Evolutionary conservation across 2,329 filamentous ascomycete genomes (phyloP).

Genomic region (Ophiosphaerella herpotricha): DNA sequence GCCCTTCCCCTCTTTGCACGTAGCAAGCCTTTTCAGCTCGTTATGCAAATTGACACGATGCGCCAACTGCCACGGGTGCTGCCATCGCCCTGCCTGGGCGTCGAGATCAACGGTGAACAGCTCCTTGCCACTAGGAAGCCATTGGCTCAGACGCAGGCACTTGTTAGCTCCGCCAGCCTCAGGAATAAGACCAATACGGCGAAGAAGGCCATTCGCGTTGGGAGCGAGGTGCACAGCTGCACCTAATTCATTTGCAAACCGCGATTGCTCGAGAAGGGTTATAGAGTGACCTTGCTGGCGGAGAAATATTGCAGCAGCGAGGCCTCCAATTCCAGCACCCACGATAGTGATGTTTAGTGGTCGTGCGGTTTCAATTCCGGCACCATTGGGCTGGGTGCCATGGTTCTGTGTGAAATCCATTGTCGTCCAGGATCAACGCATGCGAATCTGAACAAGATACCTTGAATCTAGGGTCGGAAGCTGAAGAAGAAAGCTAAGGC

Average conservation of each 20-base stretch:
- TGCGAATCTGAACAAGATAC: neutral
- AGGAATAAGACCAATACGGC: slow-evolving; percentile 50
- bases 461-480: too few species aligned
- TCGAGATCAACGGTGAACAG: slow-evolving; percentile 45
- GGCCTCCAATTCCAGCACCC: slow-evolving; percentile 58
- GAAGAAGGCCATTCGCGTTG: slow-evolving; percentile 63
- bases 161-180: slow-evolving; percentile 47
- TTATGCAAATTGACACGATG: slow-evolving; percentile 61
- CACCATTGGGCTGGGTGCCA: neutral
- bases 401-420: slow-evolving; percentile 25
- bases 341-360: slow-evolving; percentile 49
- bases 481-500: too few species aligned
- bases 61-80: slow-evolving; percentile 58
- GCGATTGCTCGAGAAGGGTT: slow-evolving; percentile 51
- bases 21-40: slow-evolving; percentile 55
- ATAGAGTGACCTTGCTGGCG: slow-evolving; percentile 47
- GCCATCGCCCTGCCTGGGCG: slow-evolving; percentile 52
- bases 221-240: slow-evolving; percentile 67
- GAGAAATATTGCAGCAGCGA: slow-evolving; percentile 59
- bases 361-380: slow-evolving; percentile 3
- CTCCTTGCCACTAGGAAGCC: slow-evolving; percentile 42
- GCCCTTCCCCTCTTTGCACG: slow-evolving; percentile 40
- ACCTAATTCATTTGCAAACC: slow-evolving; percentile 60
- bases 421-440: neutral
- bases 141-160: slow-evolving; percentile 43